A percentile compares a stretch with the other conserved stretches of the same genome.
These are phyloP conservation scores for Vitis rupestris DNA, from an alignment of 164 flowering plant genomes.

Conservation along the genomic window DNA sequence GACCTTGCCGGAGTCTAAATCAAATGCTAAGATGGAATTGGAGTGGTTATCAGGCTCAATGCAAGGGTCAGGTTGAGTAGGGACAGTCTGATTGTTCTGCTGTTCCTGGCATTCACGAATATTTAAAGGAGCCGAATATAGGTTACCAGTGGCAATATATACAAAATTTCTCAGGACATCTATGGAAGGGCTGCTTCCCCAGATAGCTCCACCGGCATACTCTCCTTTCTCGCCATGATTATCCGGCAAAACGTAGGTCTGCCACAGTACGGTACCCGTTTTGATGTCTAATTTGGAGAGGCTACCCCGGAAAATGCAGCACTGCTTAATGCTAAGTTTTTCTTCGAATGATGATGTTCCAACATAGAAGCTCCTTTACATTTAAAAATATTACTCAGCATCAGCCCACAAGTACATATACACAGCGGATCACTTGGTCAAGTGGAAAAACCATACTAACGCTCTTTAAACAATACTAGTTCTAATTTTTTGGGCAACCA, in stretches of 20 bases:
- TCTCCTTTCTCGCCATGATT: slow-evolving; percentile 24
- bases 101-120: slow-evolving; percentile 30
- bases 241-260: slow-evolving; percentile 37
- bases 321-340: slow-evolving; percentile 9
- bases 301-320: slow-evolving; percentile 47
- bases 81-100: slow-evolving; percentile 25
- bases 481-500: no score
- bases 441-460: no score
- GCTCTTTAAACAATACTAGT: no score
- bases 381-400: no score
- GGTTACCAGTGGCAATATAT: slow-evolving; percentile 39
- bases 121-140: slow-evolving; percentile 31
- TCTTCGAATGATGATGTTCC: slow-evolving; percentile 42
- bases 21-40: slow-evolving; percentile 34
- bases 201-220: slow-evolving; percentile 40
- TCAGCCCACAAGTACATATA: background rate
- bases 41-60: slow-evolving; percentile 36
- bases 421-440: background rate
- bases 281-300: slow-evolving; percentile 26
- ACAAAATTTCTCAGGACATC: slow-evolving; percentile 22
- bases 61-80: slow-evolving; percentile 24
- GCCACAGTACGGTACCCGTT: slow-evolving; percentile 36
- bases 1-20: slow-evolving; percentile 30
- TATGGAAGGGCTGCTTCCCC: slow-evolving; percentile 52
- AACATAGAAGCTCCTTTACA: slow-evolving; percentile 24